Evolutionary conservation across 176 grass and related monocot genomes (phyloP), one percentile per base, ranked within the genome.

Genomic region (Avena eriantha): DNA sequence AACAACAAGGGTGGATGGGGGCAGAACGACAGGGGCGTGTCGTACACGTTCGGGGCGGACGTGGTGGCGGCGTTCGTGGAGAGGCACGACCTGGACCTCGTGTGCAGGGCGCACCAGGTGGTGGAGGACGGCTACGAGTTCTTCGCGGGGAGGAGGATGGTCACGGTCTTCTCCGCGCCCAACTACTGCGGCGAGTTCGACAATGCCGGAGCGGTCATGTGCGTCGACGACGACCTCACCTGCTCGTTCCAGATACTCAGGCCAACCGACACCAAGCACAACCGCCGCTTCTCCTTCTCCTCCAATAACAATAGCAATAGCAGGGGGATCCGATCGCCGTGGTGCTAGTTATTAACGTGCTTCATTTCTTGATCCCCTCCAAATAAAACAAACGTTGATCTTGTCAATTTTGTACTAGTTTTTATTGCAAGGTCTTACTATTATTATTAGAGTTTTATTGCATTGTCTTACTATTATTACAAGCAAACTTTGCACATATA

Each of bases 91-190:
- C 69, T 94, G 11, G 90, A 94, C 75, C 93, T 95, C 24, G 78
- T 95, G 13, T 95, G 93, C 58, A 79, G 90, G n/a, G 93, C 90
- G 15, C 93, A 95, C 50, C 90, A 95, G 85, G 89, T 91, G 23
- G 89, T 91, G 17, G 67, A 91, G 74, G 89, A 91, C 45, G 85
- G 85, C 0, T 91, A 91, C 31, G 3, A 91, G 47, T 91, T 91
- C 74, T 91, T 91, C 69, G 80, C 89, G 1, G 66, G 74, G 0
- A 10, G 80, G 3, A 10, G 17, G 22, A 58, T 91, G 57, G 89
- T 91, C 23, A 91, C 89, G 7, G 61, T 91, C 16, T 91, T 91
- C 80, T 91, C 89, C 0, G 89, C 89, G 0, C 89, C 89, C 15
- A 91, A 87, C 76, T 91, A 91, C 75, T 91, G 89, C 58, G 89